Evolutionary conservation across 176 grass and related monocot genomes (phyloP), one percentile per base, ranked within the genome.

Genomic region (Saccharum officinarum): DNA sequence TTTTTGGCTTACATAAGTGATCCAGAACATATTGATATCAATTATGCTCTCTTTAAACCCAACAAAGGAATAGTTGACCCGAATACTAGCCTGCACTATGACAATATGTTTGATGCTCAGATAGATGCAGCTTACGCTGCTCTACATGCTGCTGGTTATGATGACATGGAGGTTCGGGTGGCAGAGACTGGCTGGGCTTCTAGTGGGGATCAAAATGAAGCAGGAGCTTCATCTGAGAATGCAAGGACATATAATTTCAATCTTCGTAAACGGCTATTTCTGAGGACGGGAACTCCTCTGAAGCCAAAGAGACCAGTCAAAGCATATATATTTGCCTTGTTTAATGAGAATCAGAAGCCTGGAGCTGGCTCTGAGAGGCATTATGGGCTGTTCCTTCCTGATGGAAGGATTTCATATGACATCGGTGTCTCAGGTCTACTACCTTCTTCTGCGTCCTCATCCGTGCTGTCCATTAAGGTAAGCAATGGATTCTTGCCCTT

Each of bases 71-170:
- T 99, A 40, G 20, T 80, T 72, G 97, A 99, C 82, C 86, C 74
- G 4, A 99, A 99, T 50, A 92, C 82, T 15, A 89, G 88, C 86
- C 83, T 99, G 80, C 97, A 97, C 70, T 99, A 99, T 63, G 94
- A 99, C 45, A 99, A 99, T 84, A 97, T 99, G 94, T 97, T 99
- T 79, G 97, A 99, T 85, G 97, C 97, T 28, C 97, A 99, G 87
- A 75, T 99, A 81, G 97, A 99, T 97, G 97, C 97, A 72, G 88
- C 94, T 88, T 97, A 99, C 70, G 84, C 92, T 83, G 97, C 97
- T 40, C 83, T 99, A 34, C 91, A 94, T 67, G 90, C 84, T 13
- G 93, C 88, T 84, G 93, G 93, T 44, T 97, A 92, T 92, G 82
- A 78, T 34, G 50, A 91, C 70, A 99, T 99, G 97, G 97, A 96